A percentile compares a stretch with the other conserved stretches of the same genome.
Evolutionary conservation across 2,329 filamentous ascomycete genomes (phyloP).

Genomic region (Exophiala lecanii-corni): DNA sequence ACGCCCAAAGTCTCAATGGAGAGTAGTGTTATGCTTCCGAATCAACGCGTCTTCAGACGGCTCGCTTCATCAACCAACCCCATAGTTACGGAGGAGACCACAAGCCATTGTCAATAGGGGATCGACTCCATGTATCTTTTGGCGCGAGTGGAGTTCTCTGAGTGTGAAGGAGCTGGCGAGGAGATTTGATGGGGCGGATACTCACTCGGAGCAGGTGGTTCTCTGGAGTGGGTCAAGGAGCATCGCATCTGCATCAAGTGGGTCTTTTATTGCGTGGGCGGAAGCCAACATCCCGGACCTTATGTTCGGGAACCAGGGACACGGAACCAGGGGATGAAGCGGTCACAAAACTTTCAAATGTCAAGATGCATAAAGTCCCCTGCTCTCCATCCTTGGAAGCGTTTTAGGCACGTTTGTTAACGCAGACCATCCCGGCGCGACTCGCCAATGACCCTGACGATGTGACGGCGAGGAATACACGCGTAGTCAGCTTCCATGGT

Average conservation of each 20-base stretch:
- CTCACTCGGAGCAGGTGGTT: conserved; percentile 20
- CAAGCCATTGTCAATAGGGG: conserved; percentile 10
- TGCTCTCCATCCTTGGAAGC: no score
- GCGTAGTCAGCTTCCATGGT: no score
- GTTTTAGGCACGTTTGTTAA: no score
- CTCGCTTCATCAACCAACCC: conserved; percentile 12
- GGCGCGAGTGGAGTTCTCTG: conserved; percentile 10
- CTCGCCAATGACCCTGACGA: no score
- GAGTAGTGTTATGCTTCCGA: conserved; percentile 10
- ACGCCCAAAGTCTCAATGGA: conserved; percentile 9
- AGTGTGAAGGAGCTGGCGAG: conserved; percentile 23
- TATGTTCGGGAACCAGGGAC: conserved; percentile 17
- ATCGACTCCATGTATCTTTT: not conserved
- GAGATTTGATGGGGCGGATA: conserved; percentile 23
- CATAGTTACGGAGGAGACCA: conserved; percentile 16
- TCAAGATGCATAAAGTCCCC: no score
- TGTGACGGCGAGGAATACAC: no score
- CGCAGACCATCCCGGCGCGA: no score
- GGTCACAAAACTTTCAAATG: conserved; percentile 8
- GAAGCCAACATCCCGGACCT: conserved; percentile 22
- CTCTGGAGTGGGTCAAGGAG: conserved; percentile 7
- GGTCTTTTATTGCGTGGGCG: conserved; percentile 15
- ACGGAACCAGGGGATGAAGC: conserved; percentile 9
- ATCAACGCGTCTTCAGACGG: conserved; percentile 21
- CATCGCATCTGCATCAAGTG: conserved; percentile 8